Evolutionary conservation across 2,329 filamentous ascomycete genomes (phyloP).

Genomic region (Diplodia intermedia): DNA sequence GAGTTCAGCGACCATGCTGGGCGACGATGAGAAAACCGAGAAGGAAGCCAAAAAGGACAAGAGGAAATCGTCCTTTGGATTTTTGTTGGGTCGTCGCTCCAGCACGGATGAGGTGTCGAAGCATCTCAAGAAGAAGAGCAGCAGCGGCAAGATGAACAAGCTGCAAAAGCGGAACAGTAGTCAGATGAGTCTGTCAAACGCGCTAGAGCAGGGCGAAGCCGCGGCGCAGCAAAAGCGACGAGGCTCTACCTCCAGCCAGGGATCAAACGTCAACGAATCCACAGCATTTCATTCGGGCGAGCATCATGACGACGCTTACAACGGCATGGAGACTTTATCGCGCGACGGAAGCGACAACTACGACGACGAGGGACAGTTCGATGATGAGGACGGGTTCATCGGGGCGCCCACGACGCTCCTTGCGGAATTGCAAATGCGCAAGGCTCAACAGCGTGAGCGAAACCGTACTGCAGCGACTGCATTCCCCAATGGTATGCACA

Average conservation of each 20-base stretch:
- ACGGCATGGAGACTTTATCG: conserved; percentile 24
- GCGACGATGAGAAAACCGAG: conserved; percentile 33
- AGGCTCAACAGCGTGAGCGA: conserved; percentile 83
- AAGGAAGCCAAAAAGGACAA: conserved; percentile 42
- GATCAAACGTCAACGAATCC: conserved; percentile 33
- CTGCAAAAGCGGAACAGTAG: conserved; percentile 50
- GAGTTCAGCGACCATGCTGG: conserved; percentile 26
- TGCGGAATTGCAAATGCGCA: conserved; percentile 89
- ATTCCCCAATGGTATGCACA: conserved; percentile 81
- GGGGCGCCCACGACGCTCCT: conserved; percentile 88
- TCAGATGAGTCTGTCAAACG: conserved; percentile 35
- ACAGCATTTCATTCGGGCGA: conserved; percentile 33
- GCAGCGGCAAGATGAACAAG: conserved; percentile 48
- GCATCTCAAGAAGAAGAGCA: conserved; percentile 49
- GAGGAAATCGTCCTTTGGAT: conserved; percentile 45
- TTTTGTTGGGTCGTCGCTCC: conserved; percentile 48
- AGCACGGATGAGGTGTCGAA: conserved; percentile 49
- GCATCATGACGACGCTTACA: neutral
- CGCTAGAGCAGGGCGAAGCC: conserved; percentile 15
- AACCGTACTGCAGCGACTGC: conserved; percentile 71
- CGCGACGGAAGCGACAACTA: conserved; percentile 41
- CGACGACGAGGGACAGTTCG: conserved; percentile 51
- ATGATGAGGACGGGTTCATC: conserved; percentile 55
- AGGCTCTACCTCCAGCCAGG: conserved; percentile 8
- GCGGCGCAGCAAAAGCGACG: conserved; percentile 6